A percentile compares a stretch with the other conserved stretches of the same genome.
Conservation (phyloP, 1,139 yeast genomes). For the Kodamaea ohmeri region DNA sequence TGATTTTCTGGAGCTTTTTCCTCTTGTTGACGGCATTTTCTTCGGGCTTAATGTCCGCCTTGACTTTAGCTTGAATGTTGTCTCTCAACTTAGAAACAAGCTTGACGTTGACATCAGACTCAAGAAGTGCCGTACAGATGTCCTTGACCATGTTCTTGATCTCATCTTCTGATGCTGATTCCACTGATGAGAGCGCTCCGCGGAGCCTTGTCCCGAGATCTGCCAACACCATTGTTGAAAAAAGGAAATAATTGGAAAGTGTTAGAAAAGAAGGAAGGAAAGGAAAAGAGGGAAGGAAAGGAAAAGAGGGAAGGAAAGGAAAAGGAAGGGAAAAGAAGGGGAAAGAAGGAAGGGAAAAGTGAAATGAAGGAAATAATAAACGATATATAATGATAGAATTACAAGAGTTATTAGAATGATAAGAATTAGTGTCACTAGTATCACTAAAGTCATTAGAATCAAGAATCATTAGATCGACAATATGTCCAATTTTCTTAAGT, state of each 20-base stretch:
- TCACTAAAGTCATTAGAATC: too few species aligned
- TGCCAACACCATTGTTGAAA: conserved; percentile 79
- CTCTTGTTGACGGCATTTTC: conserved; percentile 64
- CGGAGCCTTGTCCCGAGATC: conserved; percentile 87
- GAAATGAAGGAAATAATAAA: too few species aligned
- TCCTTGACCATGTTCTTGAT: conserved; percentile 68
- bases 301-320: background rate
- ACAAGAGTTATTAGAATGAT: too few species aligned
- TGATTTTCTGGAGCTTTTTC: conserved; percentile 83
- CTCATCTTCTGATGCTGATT: conserved; percentile 41
- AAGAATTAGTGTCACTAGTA: too few species aligned
- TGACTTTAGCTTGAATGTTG: conserved; percentile 59
- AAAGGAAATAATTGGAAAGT: too few species aligned
- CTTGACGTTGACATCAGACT: conserved; percentile 86
- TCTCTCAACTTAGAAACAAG: conserved; percentile 77
- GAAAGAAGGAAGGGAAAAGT: background rate
- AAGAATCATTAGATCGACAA: too few species aligned
- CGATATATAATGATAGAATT: too few species aligned
- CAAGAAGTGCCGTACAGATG: conserved; percentile 84
- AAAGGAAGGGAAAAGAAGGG: background rate
- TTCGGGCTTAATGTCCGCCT: conserved; percentile 48
- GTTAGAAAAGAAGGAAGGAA: background rate
- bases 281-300: background rate
- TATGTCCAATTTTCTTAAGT: too few species aligned
- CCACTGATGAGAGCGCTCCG: conserved; percentile 63